A percentile compares a stretch with the other conserved stretches of the same genome.
Evolutionary conservation across 345 rosid species (phyloP).

Genomic region (Linum trigynum): DNA sequence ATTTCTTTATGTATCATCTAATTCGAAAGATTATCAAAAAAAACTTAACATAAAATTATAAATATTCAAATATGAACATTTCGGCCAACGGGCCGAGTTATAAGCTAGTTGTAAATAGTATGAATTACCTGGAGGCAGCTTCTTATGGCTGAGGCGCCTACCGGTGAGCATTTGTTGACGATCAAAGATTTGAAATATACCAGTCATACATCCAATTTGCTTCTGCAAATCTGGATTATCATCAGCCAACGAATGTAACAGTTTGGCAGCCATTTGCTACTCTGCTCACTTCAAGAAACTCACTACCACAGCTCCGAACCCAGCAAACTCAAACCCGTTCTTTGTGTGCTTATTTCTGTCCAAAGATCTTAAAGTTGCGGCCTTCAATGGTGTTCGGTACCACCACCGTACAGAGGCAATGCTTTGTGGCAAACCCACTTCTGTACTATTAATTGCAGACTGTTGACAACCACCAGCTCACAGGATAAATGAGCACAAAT

Average conservation of each 20-base stretch:
- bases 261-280: conserved; percentile 77
- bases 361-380: conserved; percentile 6
- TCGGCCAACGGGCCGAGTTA: no score
- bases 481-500: neutral
- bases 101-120: neutral
- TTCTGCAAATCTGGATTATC: conserved; percentile 87
- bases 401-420: neutral
- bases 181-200: conserved; percentile 82
- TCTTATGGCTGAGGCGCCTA: conserved; percentile 41
- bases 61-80: no score
- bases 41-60: no score
- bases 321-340: neutral
- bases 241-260: conserved; percentile 83
- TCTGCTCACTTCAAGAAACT: conserved; percentile 2
- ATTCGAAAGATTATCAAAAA: no score
- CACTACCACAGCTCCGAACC: neutral
- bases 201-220: conserved; percentile 96
- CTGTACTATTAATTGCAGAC: conserved; percentile 1
- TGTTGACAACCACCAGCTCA: neutral
- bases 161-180: conserved; percentile 48
- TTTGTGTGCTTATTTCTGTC: conserved; percentile 6
- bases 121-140: conserved; percentile 60
- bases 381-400: neutral
- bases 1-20: no score
- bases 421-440: neutral